Evolutionary conservation across 2,329 filamentous ascomycete species (phyloP).

Genomic region (Lanzia echinophila): DNA sequence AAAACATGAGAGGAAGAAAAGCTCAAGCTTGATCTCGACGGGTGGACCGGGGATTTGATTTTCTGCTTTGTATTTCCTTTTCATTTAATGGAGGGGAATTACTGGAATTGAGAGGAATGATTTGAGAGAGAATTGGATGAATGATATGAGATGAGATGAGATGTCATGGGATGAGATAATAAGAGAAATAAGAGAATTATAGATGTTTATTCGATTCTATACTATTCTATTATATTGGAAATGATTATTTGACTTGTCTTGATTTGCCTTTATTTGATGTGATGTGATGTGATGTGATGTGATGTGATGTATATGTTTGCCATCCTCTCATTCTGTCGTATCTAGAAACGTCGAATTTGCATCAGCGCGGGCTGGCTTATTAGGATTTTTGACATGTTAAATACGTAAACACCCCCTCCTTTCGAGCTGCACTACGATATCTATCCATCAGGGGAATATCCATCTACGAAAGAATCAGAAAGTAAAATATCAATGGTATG

Average conservation of each 20-base stretch:
- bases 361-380: too few species aligned
- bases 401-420: too few species aligned
- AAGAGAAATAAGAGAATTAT: too few species aligned
- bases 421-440: too few species aligned
- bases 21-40: constrained; percentile 4
- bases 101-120: background rate
- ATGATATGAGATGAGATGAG: background rate
- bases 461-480: too few species aligned
- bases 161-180: background rate
- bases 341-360: too few species aligned
- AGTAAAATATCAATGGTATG: too few species aligned
- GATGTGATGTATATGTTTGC: background rate
- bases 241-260: background rate
- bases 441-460: too few species aligned
- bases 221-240: background rate
- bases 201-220: too few species aligned
- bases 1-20: background rate
- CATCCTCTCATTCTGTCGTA: too few species aligned
- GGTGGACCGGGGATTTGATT: constrained; percentile 4
- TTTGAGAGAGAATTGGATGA: background rate
- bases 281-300: background rate
- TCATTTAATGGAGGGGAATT: background rate
- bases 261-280: background rate
- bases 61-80: background rate
- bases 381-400: too few species aligned